Conservation (phyloP, 1,284 basidiomycete genomes). For the Heterobasidion occidentale region DNA sequence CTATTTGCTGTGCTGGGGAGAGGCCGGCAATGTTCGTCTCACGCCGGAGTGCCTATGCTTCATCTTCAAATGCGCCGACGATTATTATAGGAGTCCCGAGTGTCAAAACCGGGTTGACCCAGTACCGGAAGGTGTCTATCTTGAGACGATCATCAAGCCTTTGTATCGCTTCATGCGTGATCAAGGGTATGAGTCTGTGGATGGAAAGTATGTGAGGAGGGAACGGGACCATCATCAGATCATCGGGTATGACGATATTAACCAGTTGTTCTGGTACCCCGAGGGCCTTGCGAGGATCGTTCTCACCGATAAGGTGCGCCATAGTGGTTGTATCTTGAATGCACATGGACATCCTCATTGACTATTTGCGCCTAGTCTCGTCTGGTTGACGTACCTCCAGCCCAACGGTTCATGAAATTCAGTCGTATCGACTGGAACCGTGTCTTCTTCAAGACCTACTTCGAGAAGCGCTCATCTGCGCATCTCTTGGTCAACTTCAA, state of each 20-base stretch:
- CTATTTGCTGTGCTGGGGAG: constrained; percentile 96
- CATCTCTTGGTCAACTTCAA: constrained; percentile 97
- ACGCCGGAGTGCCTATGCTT: constrained; percentile 97
- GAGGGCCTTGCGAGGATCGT: constrained; percentile 94
- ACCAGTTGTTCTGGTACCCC: constrained; percentile 99
- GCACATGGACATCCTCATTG: constrained; percentile 1
- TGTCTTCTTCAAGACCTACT: constrained; percentile 97
- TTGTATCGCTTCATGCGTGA: constrained; percentile 95
- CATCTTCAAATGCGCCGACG: constrained; percentile 99
- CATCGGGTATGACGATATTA: constrained; percentile 99
- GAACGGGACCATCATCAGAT: constrained; percentile 95
- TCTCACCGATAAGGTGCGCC: constrained; percentile 74
- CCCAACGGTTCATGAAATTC: constrained; percentile 89
- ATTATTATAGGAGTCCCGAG: constrained; percentile 97
- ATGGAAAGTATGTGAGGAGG: constrained; percentile 91
- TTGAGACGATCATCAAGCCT: constrained; percentile 90
- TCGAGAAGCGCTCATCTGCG: constrained; percentile 86
- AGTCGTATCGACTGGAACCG: constrained; percentile 86
- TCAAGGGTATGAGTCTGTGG: constrained; percentile 94
- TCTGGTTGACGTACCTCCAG: constrained; percentile 82
- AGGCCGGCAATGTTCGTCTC: constrained; percentile 96
- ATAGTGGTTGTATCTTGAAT: neutral
- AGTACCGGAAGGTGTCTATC: constrained; percentile 92
- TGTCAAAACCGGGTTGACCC: constrained; percentile 95
- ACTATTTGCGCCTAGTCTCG: constrained; percentile 49